Evolutionary conservation across 2,329 filamentous ascomycete species (phyloP).

Genomic region (Fusarium robinianum): DNA sequence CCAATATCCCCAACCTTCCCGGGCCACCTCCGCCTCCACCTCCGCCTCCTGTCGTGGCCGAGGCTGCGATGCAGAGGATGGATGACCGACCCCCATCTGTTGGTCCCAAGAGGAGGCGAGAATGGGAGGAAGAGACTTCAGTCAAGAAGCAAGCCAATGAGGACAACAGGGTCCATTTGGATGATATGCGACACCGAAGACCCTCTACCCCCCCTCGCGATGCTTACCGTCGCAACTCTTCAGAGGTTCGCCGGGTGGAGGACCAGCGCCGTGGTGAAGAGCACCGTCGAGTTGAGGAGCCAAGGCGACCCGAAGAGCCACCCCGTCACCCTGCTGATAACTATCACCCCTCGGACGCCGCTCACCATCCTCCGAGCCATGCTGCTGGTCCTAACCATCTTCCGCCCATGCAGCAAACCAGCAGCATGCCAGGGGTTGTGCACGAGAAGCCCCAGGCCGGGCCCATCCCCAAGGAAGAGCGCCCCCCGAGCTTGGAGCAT

Average conservation of each 20-base stretch:
- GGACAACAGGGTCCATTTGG: constrained; percentile 82
- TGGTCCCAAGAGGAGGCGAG: constrained; percentile 80
- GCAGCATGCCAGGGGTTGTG: constrained; percentile 57
- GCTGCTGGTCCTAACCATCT: constrained; percentile 58
- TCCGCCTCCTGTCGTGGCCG: constrained; percentile 56
- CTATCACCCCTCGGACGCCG: constrained; percentile 91
- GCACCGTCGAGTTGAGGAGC: constrained; percentile 62
- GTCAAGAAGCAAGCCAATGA: constrained; percentile 88
- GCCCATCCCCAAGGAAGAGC: constrained; percentile 61
- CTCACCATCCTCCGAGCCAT: constrained; percentile 70
- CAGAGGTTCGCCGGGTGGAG: constrained; percentile 69
- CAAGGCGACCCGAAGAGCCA: constrained; percentile 60
- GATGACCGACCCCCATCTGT: constrained; percentile 79
- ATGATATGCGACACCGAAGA: constrained; percentile 80
- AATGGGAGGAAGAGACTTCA: constrained; percentile 86
- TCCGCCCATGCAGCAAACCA: constrained; percentile 66
- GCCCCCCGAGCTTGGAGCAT: constrained; percentile 47
- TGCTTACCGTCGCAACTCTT: constrained; percentile 76
- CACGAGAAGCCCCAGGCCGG: constrained; percentile 52
- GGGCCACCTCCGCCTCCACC: constrained; percentile 49
- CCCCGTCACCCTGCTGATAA: constrained; percentile 75
- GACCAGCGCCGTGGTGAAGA: constrained; percentile 67
- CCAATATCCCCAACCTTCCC: constrained; percentile 46
- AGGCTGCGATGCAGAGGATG: constrained; percentile 66
- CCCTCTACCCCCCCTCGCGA: constrained; percentile 74